Conservation (phyloP, 2,329 filamentous ascomycete species). For the Parasarocladium wereldwijsianum region DNA sequence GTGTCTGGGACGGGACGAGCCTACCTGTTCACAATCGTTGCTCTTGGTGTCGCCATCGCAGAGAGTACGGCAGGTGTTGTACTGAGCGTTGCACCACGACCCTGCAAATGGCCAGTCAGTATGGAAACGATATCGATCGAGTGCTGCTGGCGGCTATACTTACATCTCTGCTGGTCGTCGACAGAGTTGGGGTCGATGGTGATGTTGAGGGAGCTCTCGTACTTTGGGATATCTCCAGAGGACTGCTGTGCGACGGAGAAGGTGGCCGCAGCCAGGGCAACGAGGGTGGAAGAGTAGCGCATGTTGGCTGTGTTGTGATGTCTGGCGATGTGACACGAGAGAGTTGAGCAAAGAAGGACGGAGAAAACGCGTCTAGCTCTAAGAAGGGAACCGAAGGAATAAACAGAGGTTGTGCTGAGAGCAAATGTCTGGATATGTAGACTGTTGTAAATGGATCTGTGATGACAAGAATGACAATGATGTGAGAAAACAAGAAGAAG, state of each 20-base stretch:
- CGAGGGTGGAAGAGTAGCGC: conserved; percentile 24
- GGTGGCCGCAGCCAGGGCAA: conserved; percentile 28
- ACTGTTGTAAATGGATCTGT: not conserved
- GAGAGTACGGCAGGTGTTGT: conserved; percentile 32
- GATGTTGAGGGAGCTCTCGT: conserved; percentile 26
- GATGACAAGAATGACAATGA: not conserved
- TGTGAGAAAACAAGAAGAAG: conserved; percentile 2
- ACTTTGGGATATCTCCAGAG: conserved; percentile 19
- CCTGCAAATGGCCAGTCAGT: conserved; percentile 18
- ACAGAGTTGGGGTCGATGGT: conserved; percentile 24
- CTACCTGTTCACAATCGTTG: conserved; percentile 33
- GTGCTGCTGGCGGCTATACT: conserved; percentile 8
- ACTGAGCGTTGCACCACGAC: conserved; percentile 35
- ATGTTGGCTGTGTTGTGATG: conserved; percentile 17
- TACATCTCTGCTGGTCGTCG: conserved; percentile 22
- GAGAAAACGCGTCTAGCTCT: conserved; percentile 1
- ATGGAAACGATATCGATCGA: conserved; percentile 4
- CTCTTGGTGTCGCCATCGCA: conserved; percentile 22
- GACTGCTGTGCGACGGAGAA: conserved; percentile 21
- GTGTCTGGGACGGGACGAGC: conserved; percentile 10
- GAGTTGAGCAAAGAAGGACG: not conserved
- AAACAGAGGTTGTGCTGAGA: not conserved
- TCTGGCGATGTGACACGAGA: not conserved
- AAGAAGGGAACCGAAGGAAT: not conserved
- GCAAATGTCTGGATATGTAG: not conserved